Conservation (phyloP, 805 yeast species). For the Kazachstania africana region DNA sequence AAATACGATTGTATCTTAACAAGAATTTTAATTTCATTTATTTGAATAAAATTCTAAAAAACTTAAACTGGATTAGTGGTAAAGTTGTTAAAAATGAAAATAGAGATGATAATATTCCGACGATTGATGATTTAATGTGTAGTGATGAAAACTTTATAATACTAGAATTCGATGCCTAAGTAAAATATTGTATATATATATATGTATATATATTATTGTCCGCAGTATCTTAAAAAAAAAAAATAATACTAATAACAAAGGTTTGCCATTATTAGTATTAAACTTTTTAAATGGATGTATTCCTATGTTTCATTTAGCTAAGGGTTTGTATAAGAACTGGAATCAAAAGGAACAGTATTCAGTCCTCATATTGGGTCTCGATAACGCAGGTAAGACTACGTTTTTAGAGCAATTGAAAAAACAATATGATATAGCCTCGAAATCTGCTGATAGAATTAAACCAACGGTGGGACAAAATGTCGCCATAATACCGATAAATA, state of each 20-base stretch:
- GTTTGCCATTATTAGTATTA: not conserved
- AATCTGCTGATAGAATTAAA: conserved; percentile 50
- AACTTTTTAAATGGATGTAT: no score
- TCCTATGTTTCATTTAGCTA: conserved; percentile 67
- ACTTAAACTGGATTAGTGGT: conserved; percentile 26
- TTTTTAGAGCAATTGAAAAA: conserved; percentile 56
- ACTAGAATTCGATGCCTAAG: conserved; percentile 21
- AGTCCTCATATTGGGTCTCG: conserved; percentile 75
- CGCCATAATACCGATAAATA: conserved; percentile 31
- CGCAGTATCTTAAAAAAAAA: not conserved
- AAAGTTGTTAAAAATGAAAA: conserved; percentile 20
- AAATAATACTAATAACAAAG: not conserved
- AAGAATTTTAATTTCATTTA: conserved; percentile 11
- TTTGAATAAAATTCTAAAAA: conserved; percentile 15
- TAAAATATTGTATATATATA: conserved; percentile 1
- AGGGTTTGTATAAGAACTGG: conserved; percentile 46
- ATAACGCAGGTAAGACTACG: conserved; percentile 93
- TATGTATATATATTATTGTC: not conserved
- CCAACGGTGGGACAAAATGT: conserved; percentile 96
- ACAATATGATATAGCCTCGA: conserved; percentile 36
- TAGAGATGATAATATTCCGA: conserved; percentile 4
- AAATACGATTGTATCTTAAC: conserved; percentile 14
- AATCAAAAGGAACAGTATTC: conserved; percentile 61
- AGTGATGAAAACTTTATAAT: conserved; percentile 21
- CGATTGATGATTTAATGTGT: conserved; percentile 8